These are phyloP conservation scores for Microstegium vimineum DNA, from an alignment of 176 grass and related monocot genomes.

Conservation along the genomic window DNA sequence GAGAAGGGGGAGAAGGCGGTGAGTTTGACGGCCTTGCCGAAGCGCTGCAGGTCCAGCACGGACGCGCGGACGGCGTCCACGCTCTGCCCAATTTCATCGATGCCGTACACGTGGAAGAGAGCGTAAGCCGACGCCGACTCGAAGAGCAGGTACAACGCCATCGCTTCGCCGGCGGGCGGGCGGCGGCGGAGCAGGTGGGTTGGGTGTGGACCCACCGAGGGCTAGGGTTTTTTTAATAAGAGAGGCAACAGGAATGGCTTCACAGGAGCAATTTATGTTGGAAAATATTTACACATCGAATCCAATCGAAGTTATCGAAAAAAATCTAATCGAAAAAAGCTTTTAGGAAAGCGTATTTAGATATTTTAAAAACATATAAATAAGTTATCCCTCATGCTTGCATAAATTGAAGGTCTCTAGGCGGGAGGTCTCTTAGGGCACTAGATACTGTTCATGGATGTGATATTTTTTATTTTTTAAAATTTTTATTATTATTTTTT, in stretches of 20 bases:
- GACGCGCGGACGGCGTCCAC: constrained; percentile 61
- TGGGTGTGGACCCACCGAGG: neutral
- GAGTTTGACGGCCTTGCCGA: constrained; percentile 80
- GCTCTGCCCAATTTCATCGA: constrained; percentile 72
- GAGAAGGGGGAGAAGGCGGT: constrained; percentile 62
- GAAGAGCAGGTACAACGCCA: constrained; percentile 77
- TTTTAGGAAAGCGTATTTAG: too few species aligned
- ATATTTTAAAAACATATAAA: too few species aligned
- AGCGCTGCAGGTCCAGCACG: constrained; percentile 56
- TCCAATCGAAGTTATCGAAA: too few species aligned
- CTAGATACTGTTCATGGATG: too few species aligned
- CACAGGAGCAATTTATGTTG: neutral
- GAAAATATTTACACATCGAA: too few species aligned
- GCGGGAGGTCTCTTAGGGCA: too few species aligned
- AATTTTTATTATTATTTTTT: too few species aligned
- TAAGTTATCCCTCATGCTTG: too few species aligned
- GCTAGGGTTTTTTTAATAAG: neutral
- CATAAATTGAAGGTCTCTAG: too few species aligned
- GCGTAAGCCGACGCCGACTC: constrained; percentile 71
- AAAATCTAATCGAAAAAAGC: too few species aligned
- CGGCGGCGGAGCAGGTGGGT: neutral
- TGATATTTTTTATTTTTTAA: too few species aligned
- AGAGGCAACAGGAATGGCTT: neutral
- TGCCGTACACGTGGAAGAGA: constrained; percentile 62
- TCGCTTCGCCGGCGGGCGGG: constrained; percentile 14